A percentile compares a stretch with the other conserved stretches of the same genome.
phyloP scores from a whole-genome alignment of 495 filamentous ascomycete genomes.

The Trichoderma virens region DNA sequence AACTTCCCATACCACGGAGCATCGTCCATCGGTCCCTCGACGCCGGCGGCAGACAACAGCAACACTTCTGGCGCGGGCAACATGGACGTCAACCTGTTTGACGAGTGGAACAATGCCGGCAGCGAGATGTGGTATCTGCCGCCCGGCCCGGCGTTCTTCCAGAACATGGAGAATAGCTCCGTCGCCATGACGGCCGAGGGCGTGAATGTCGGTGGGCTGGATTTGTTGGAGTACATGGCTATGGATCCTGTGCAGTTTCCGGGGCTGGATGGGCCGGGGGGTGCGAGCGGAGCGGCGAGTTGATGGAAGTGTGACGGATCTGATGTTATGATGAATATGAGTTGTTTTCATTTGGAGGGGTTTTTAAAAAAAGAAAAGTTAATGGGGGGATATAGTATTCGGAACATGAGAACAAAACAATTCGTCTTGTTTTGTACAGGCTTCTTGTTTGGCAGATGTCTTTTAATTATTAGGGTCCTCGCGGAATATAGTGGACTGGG shows the following conservation, averaged over 20 bases:
- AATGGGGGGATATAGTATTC: neutral
- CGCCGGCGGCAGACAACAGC: slow-evolving; percentile 27
- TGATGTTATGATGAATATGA: neutral
- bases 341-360: neutral
- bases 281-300: neutral
- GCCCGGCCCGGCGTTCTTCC: slow-evolving; percentile 46
- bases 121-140: slow-evolving; percentile 53
- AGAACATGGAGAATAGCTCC: slow-evolving; percentile 41
- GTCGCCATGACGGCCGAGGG: slow-evolving; percentile 53
- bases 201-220: slow-evolving; percentile 48
- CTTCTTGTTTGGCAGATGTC: too few species aligned
- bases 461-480: too few species aligned
- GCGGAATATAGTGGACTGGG: too few species aligned
- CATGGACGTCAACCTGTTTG: slow-evolving; percentile 24
- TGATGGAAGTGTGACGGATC: neutral
- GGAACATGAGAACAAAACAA: neutral
- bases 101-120: slow-evolving; percentile 35
- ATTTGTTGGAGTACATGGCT: slow-evolving; percentile 51
- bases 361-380: neutral
- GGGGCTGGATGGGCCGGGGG: slow-evolving; percentile 27
- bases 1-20: slow-evolving; percentile 41
- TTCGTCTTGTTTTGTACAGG: too few species aligned
- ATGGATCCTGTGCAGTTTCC: slow-evolving; percentile 39
- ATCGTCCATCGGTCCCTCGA: slow-evolving; percentile 35
- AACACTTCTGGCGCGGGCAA: slow-evolving; percentile 16